A percentile compares a stretch with the other conserved stretches of the same genome.
Conservation (phyloP, 495 filamentous ascomycete genomes). For the Daldinia childiae region DNA sequence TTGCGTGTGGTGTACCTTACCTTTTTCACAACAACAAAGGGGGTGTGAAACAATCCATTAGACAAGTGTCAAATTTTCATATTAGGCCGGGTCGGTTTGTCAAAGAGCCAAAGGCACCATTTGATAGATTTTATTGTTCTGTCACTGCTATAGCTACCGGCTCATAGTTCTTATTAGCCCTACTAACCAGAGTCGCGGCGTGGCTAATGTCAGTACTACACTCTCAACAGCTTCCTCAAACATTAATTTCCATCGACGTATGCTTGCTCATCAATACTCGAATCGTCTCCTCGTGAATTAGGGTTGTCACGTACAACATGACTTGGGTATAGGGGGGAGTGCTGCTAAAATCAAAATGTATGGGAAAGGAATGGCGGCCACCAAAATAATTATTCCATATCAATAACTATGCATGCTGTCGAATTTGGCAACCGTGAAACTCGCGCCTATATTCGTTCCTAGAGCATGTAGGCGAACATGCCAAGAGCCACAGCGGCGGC, state of each 20-base stretch:
- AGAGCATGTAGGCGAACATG: conserved; percentile 50
- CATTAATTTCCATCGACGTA: conserved; percentile 38
- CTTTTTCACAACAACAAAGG: neutral
- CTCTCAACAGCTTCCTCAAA: conserved; percentile 31
- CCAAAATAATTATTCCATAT: conserved; percentile 15
- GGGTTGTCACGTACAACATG: conserved; percentile 39
- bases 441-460: conserved; percentile 31
- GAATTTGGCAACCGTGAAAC: conserved; percentile 2
- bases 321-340: conserved; percentile 30
- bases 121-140: conserved; percentile 38
- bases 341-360: conserved; percentile 8
- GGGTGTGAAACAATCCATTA: neutral
- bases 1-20: neutral
- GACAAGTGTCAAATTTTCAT: neutral
- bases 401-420: conserved; percentile 15
- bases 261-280: conserved; percentile 39
- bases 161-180: conserved; percentile 8
- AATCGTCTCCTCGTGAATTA: conserved; percentile 42
- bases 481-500: conserved; percentile 49
- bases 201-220: conserved; percentile 22
- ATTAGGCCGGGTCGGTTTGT: neutral
- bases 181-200: conserved; percentile 19
- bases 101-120: neutral
- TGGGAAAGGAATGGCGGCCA: conserved; percentile 17
- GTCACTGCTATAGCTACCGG: conserved; percentile 29